Base-by-base conservation (phyloP, 495 filamentous ascomycete genomes). In the Daldinia grandis region DNA sequence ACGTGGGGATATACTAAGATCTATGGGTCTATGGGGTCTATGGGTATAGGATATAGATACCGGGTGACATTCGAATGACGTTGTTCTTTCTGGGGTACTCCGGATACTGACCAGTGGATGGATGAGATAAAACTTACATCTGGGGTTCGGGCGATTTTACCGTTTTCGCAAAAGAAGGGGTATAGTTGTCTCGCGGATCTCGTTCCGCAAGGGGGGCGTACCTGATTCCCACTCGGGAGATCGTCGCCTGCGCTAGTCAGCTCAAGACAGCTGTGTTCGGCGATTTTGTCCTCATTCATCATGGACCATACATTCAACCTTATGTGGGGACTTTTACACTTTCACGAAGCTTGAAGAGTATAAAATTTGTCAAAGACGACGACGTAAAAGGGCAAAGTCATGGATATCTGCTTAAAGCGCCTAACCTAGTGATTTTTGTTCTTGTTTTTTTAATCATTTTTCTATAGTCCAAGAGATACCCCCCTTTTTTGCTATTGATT, bases 201-300 rank as follows among this genome's bases (percentile, higher is more conserved):
- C 8, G n/a, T 56, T 42, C 61, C 62, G 24, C 40, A 21, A 42
- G 40, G 51, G 40, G 17, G 10, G 61, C 51, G 56, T 68, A 28
- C 51, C 60, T 65, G 55, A 56, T 57, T 59, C 40, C 49, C 49
- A 9, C 30, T 15, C 66, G 70, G 70, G 65, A 60, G 65, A 63
- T 69, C 35, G 57, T 30, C 66, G 33, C 19, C 21, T 59, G 15
- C 19, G 17, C 62, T 58, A 58, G 54, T n/a, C 17, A 15, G 27
- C 58, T 19, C 24, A 50, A 66, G n/a, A 35, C 53, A 53, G 70
- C 58, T 51, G 8, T 21, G 33, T 50, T 77, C 75, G 75, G 70
- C 75, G 75, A 73, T 72, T 76, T 76, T 77, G 21, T 64, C 73
- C 68, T 58, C 8, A 44, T 69, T 53, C 10, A 35, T 7, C 33